phyloP scores from a whole-genome alignment of 768 basidiomycete species.

The Suillus plorans region DNA sequence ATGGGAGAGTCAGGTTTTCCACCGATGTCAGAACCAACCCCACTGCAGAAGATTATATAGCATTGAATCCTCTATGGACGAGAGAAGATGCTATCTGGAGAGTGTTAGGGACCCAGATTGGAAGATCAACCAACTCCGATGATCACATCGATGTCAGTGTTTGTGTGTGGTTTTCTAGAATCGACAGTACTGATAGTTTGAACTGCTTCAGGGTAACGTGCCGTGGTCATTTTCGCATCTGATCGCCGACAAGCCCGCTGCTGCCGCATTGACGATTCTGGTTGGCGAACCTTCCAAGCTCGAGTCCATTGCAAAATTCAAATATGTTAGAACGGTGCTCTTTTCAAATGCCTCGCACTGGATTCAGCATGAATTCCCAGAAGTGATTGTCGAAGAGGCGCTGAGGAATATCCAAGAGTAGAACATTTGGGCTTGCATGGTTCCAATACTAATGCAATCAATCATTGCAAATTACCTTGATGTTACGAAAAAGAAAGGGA shows the following conservation, averaged over 20 bases:
- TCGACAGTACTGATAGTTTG: not conserved
- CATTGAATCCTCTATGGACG: slow-evolving; percentile 7
- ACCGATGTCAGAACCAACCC: slow-evolving; percentile 2
- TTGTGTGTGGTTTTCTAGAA: slow-evolving; percentile 1
- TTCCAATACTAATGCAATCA: not conserved
- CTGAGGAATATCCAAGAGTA: slow-evolving; percentile 3
- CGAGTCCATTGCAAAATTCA: slow-evolving; percentile 8
- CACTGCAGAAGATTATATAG: slow-evolving; percentile 2
- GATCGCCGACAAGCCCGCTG: slow-evolving; percentile 7
- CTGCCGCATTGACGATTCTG: slow-evolving; percentile 11
- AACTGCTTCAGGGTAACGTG: slow-evolving; percentile 12
- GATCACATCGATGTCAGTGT: slow-evolving; percentile 9
- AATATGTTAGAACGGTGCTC: slow-evolving; percentile 11
- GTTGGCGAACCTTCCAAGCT: slow-evolving; percentile 11
- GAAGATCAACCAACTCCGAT: slow-evolving; percentile 4
- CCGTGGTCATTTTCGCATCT: slow-evolving; percentile 18
- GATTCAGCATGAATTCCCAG: slow-evolving; percentile 19
- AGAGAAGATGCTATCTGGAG: slow-evolving; percentile 9
- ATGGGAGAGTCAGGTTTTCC: not conserved
- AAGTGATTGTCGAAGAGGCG: slow-evolving; percentile 15
- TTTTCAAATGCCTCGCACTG: slow-evolving; percentile 15
- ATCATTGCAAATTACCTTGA: not conserved
- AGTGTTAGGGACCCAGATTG: slow-evolving; percentile 10
- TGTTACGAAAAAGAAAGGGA: not conserved
- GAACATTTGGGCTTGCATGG: not conserved